Evolutionary conservation across 1,139 yeast genomes (phyloP).

Genomic region (Geotrichum australiense): DNA sequence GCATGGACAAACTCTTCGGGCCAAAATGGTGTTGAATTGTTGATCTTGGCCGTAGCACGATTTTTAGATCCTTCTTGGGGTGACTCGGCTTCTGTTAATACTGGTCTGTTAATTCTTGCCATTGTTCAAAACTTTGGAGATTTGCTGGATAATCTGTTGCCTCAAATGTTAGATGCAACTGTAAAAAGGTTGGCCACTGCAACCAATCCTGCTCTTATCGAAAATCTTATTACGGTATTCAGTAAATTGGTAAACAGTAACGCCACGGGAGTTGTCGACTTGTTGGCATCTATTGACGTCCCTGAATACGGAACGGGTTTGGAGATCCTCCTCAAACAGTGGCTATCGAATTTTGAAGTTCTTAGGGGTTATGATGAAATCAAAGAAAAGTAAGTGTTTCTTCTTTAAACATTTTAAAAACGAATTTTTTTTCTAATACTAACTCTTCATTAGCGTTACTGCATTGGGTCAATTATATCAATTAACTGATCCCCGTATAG

Average conservation of each 20-base stretch:
- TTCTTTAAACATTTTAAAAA: constrained; percentile 1
- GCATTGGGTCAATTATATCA: constrained; percentile 65
- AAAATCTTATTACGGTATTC: constrained; percentile 68
- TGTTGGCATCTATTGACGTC: constrained; percentile 41
- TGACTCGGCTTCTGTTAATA: constrained; percentile 73
- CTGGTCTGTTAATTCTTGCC: constrained; percentile 38
- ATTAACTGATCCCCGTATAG: constrained; percentile 49
- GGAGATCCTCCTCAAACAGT: constrained; percentile 52
- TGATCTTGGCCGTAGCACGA: constrained; percentile 19
- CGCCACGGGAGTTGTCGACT: constrained; percentile 53
- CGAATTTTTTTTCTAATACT: too few relatives aligned
- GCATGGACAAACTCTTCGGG: constrained; percentile 37
- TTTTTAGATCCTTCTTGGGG: constrained; percentile 64
- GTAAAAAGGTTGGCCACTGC: constrained; percentile 59
- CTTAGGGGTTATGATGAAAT: constrained; percentile 74
- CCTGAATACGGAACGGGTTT: constrained; percentile 34
- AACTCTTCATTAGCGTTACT: constrained; percentile 35
- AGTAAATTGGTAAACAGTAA: constrained; percentile 62
- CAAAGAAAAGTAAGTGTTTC: constrained; percentile 42
- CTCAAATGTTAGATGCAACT: constrained; percentile 64
- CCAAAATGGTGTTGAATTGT: constrained; percentile 46
- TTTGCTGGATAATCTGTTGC: constrained; percentile 46
- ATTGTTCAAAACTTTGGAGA: constrained; percentile 53
- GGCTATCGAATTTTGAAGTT: constrained; percentile 79
- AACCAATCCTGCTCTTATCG: constrained; percentile 63